These are phyloP conservation scores for Coniella vitis DNA, from an alignment of 2,329 filamentous ascomycete species.

Conservation along the genomic window DNA sequence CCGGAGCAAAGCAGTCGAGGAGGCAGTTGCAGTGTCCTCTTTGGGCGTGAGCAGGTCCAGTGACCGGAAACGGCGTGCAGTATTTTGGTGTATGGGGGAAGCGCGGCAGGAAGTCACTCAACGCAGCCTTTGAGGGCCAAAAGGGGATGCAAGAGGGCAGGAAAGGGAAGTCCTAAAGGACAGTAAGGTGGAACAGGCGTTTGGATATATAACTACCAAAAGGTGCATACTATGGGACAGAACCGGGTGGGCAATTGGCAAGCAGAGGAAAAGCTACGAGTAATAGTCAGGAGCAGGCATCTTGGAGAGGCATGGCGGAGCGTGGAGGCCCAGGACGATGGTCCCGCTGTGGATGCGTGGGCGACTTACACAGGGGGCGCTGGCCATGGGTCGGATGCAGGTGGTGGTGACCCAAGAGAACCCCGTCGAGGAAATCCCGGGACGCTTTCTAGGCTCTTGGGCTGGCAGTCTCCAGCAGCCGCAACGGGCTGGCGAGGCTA, in stretches of 20 bases:
- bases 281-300: slow-evolving; percentile 3
- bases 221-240: slow-evolving; percentile 3
- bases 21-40: not conserved
- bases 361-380: slow-evolving; percentile 14
- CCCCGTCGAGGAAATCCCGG: slow-evolving; percentile 10
- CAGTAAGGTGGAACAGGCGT: slow-evolving; percentile 4
- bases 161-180: not conserved
- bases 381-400: slow-evolving; percentile 8
- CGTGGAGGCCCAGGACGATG: slow-evolving; percentile 7
- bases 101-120: slow-evolving; percentile 3
- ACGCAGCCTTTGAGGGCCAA: not conserved
- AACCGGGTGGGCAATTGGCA: slow-evolving; percentile 4
- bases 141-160: not conserved
- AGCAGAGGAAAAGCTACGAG: slow-evolving; percentile 5
- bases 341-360: slow-evolving; percentile 10
- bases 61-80: slow-evolving; percentile 3
- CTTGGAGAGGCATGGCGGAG: not conserved
- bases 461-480: too few relatives aligned
- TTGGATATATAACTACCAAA: slow-evolving; percentile 9
- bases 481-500: not conserved
- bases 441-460: not conserved
- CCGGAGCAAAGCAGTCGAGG: not conserved
- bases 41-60: not conserved
- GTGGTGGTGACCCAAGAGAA: slow-evolving; percentile 5
- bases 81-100: slow-evolving; percentile 3